Conservation (phyloP, 2,329 filamentous ascomycete genomes). For the Apiospora rasikravindrae region DNA sequence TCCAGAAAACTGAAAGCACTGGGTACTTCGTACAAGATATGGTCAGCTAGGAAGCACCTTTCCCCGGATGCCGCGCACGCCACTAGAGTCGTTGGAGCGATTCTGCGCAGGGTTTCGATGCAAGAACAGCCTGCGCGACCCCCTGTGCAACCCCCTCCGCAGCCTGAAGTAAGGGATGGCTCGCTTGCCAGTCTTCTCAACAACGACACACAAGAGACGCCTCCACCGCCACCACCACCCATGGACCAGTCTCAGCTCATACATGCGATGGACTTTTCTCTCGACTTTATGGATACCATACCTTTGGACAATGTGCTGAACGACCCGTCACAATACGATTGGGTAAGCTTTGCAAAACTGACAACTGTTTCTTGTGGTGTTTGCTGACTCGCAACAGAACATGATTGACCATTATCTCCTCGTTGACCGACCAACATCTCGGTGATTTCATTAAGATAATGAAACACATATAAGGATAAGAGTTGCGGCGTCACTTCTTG, state of each 20-base stretch:
- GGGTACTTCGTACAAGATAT: slow-evolving; percentile 48
- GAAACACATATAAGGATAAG: too few species aligned
- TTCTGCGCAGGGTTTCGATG: slow-evolving; percentile 45
- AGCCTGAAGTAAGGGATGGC: slow-evolving; percentile 36
- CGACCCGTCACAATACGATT: slow-evolving; percentile 43
- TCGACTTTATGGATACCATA: slow-evolving; percentile 41
- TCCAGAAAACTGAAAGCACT: slow-evolving; percentile 44
- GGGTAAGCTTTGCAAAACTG: slow-evolving; percentile 40
- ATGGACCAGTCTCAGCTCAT: slow-evolving; percentile 32
- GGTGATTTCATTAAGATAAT: not conserved
- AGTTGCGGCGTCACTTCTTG: not conserved
- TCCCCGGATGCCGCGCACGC: slow-evolving; percentile 51
- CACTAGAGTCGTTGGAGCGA: slow-evolving; percentile 47
- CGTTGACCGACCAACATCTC: slow-evolving; percentile 12
- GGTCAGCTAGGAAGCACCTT: slow-evolving; percentile 43
- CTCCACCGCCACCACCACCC: slow-evolving; percentile 26
- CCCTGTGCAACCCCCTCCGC: slow-evolving; percentile 30
- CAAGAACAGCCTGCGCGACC: slow-evolving; percentile 31
- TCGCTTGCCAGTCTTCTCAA: slow-evolving; percentile 40
- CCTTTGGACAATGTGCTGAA: slow-evolving; percentile 45
- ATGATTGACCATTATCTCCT: slow-evolving; percentile 37
- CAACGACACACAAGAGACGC: slow-evolving; percentile 34
- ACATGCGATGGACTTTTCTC: slow-evolving; percentile 34
- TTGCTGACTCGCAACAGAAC: slow-evolving; percentile 27
- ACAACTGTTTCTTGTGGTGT: not conserved